Conservation (phyloP, 1,139 yeast genomes). For the Yamadazyma mexicana region DNA sequence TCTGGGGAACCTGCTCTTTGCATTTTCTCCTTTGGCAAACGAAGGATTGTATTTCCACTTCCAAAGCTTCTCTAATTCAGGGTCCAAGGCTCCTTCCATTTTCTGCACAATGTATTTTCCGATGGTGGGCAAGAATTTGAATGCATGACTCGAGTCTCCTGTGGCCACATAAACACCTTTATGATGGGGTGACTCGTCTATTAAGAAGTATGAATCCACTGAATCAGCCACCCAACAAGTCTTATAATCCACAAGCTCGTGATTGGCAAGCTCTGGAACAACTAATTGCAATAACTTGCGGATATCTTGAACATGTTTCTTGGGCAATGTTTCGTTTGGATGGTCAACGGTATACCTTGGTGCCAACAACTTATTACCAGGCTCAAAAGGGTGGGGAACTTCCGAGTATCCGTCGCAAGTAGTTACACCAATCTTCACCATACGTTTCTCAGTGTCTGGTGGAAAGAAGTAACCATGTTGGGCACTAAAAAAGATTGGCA, state of each 20-base stretch:
- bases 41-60: constrained; percentile 31
- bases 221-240: constrained; percentile 47
- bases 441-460: constrained; percentile 32
- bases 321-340: constrained; percentile 37
- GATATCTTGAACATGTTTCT: constrained; percentile 13
- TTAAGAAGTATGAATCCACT: constrained; percentile 38
- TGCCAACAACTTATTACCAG: constrained; percentile 22
- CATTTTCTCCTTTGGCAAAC: constrained; percentile 14
- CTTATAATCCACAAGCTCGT: constrained; percentile 17
- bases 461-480: constrained; percentile 46
- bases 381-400: constrained; percentile 26
- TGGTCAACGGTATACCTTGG: constrained; percentile 35
- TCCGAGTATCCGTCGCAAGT: constrained; percentile 33
- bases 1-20: constrained; percentile 17
- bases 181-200: constrained; percentile 38
- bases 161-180: constrained; percentile 38
- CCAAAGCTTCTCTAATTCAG: constrained; percentile 24
- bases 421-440: constrained; percentile 41
- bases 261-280: constrained; percentile 15
- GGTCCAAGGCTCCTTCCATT: constrained; percentile 21
- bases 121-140: constrained; percentile 33
- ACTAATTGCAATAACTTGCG: constrained; percentile 12
- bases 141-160: constrained; percentile 49
- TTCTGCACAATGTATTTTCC: constrained; percentile 31
- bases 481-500: constrained; percentile 38